A percentile compares a stretch with the other conserved stretches of the same genome.
Evolutionary conservation across 2,329 filamentous ascomycete genomes (phyloP).

Genomic region (Bipolaris zeicola): DNA sequence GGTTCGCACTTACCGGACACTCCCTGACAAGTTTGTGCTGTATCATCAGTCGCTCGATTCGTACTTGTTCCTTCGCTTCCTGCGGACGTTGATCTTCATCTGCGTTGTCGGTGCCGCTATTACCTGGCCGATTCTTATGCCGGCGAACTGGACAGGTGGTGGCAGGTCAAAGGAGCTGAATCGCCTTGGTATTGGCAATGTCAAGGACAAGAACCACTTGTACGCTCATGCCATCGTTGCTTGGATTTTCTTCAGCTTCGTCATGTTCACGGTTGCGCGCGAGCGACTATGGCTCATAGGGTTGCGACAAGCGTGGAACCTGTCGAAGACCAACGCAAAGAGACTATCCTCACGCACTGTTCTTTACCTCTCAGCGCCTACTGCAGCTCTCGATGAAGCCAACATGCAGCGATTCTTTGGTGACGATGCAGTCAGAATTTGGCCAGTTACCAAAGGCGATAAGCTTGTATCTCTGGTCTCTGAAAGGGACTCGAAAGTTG

Average conservation of each 20-base stretch:
- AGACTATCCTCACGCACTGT: constrained; percentile 90
- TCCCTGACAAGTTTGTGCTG: constrained; percentile 77
- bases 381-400: constrained; percentile 76
- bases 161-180: constrained; percentile 70
- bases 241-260: constrained; percentile 83
- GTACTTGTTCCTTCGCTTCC: constrained; percentile 86
- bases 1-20: constrained; percentile 56
- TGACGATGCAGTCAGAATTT: constrained; percentile 77
- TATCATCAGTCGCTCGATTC: constrained; percentile 92
- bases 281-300: constrained; percentile 94
- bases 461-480: constrained; percentile 81
- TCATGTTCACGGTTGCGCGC: constrained; percentile 85
- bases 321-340: constrained; percentile 81
- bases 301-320: constrained; percentile 86
- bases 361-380: constrained; percentile 83
- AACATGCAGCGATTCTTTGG: constrained; percentile 82
- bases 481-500: constrained; percentile 77
- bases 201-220: constrained; percentile 65
- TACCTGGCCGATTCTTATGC: constrained; percentile 87
- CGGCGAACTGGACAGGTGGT: constrained; percentile 84
- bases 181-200: constrained; percentile 78
- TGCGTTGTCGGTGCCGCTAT: constrained; percentile 83
- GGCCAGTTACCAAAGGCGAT: constrained; percentile 78
- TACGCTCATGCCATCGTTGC: constrained; percentile 82
- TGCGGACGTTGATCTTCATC: constrained; percentile 78